Evolutionary conservation across 306 rosid genomes (phyloP).

Genomic region (Mimosa bimucronata): DNA sequence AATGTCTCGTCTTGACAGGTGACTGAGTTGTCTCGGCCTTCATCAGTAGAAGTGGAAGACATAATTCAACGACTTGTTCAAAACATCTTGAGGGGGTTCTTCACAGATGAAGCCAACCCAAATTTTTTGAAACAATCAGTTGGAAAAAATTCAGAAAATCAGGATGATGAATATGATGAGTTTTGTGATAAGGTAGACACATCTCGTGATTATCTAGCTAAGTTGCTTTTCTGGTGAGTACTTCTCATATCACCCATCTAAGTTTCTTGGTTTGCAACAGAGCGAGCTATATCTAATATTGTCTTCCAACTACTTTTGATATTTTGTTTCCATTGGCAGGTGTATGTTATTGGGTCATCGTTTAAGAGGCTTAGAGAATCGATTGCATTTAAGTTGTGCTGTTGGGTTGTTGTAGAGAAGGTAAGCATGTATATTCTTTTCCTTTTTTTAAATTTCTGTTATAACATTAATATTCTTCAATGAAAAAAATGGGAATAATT

Average conservation of each 20-base stretch:
- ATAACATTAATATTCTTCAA: conserved; percentile 24
- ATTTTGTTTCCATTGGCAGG: conserved; percentile 58
- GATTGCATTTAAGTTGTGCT: conserved; percentile 88
- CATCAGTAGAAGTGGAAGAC: conserved; percentile 84
- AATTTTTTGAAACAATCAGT: conserved; percentile 51
- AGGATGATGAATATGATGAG: conserved; percentile 47
- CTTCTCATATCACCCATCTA: conserved; percentile 25
- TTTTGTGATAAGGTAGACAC: conserved; percentile 55
- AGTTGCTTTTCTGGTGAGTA: conserved; percentile 95
- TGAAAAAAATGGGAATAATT: conserved; percentile 44
- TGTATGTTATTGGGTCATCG: conserved; percentile 98
- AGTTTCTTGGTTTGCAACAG: not conserved
- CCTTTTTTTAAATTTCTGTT: conserved; percentile 30
- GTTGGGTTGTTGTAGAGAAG: conserved; percentile 79
- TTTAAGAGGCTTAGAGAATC: conserved; percentile 94
- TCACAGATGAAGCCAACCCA: conserved; percentile 55
- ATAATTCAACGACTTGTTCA: conserved; percentile 86
- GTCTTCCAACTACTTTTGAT: not conserved
- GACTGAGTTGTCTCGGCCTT: conserved; percentile 77
- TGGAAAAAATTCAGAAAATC: conserved; percentile 46
- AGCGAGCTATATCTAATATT: not conserved
- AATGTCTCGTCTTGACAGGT: conserved; percentile 61
- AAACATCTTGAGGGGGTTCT: conserved; percentile 65
- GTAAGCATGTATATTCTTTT: conserved; percentile 64
- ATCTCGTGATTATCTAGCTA: conserved; percentile 94